A percentile compares a stretch with the other conserved stretches of the same genome.
Evolutionary conservation across 2,329 filamentous ascomycete genomes (phyloP).

Genomic region (Aspergillus tanneri): DNA sequence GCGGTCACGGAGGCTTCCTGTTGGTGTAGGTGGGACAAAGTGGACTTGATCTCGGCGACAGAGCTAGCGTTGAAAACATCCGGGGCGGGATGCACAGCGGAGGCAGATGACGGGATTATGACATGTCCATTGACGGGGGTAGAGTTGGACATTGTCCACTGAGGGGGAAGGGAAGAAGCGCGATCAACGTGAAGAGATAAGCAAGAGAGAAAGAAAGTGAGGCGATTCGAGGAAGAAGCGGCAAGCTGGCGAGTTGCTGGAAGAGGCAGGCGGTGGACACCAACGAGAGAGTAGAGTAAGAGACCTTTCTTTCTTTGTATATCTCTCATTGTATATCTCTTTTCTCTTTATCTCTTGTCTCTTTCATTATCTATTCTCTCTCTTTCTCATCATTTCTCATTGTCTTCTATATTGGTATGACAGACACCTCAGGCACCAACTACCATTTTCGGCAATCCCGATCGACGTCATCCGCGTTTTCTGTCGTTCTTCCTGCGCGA

Average conservation of each 20-base stretch:
- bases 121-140: conserved; percentile 29
- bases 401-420: neutral
- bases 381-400: neutral
- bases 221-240: neutral
- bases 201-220: neutral
- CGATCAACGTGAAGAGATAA: neutral
- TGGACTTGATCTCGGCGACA: conserved; percentile 74
- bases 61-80: conserved; percentile 69
- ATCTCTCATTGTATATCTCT: neutral
- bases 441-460: conserved; percentile 2
- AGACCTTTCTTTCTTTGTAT: too few species aligned
- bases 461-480: conserved; percentile 15
- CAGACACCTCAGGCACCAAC: conserved; percentile 15
- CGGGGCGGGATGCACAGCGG: conserved; percentile 16
- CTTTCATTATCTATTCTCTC: too few species aligned
- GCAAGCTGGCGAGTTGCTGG: conserved; percentile 11
- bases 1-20: conserved; percentile 73
- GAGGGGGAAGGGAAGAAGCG: neutral
- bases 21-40: conserved; percentile 70
- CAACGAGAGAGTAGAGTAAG: too few species aligned
- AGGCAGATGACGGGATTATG: conserved; percentile 6
- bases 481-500: neutral
- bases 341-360: neutral
- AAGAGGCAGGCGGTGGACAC: too few species aligned
- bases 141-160: conserved; percentile 23